Evolutionary conservation across 2,329 filamentous ascomycete genomes (phyloP).

Genomic region (Dothistroma septosporum): DNA sequence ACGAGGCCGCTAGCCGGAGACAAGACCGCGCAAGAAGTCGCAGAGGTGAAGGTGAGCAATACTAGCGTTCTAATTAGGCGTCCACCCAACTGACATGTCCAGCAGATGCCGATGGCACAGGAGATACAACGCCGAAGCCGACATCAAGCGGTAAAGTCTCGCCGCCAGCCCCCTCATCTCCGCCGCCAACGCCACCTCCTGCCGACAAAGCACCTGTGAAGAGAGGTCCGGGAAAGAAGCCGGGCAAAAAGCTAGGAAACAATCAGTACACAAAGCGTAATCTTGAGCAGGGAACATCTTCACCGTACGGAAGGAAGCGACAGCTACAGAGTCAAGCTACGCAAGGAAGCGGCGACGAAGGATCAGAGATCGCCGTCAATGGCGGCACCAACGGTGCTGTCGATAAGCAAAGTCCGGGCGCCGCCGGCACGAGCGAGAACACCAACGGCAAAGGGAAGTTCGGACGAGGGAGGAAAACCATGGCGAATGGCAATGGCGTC

Average conservation of each 20-base stretch:
- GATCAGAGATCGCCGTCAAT: conserved; percentile 39
- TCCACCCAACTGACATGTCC: conserved; percentile 4
- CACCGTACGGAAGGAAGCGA: conserved; percentile 36
- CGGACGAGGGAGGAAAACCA: conserved; percentile 28
- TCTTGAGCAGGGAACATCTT: conserved; percentile 49
- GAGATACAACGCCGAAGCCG: conserved; percentile 59
- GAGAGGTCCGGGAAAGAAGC: conserved; percentile 57
- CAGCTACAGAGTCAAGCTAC: conserved; percentile 16
- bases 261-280: conserved; percentile 73
- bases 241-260: conserved; percentile 59
- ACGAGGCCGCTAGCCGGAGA: conserved; percentile 72
- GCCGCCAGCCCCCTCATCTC: conserved; percentile 42
- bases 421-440: conserved; percentile 42
- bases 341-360: conserved; percentile 33
- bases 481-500: conserved; percentile 27
- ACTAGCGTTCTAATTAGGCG: not conserved
- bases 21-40: conserved; percentile 78
- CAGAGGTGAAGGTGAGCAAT: conserved; percentile 68
- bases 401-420: conserved; percentile 36
- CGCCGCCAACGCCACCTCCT: conserved; percentile 37
- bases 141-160: conserved; percentile 35
- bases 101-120: conserved; percentile 51
- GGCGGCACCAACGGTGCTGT: conserved; percentile 28
- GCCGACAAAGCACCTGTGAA: conserved; percentile 52
- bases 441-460: conserved; percentile 35